Base-by-base conservation (phyloP, 345 rosid genomes). In the Camelina sativa region DNA sequence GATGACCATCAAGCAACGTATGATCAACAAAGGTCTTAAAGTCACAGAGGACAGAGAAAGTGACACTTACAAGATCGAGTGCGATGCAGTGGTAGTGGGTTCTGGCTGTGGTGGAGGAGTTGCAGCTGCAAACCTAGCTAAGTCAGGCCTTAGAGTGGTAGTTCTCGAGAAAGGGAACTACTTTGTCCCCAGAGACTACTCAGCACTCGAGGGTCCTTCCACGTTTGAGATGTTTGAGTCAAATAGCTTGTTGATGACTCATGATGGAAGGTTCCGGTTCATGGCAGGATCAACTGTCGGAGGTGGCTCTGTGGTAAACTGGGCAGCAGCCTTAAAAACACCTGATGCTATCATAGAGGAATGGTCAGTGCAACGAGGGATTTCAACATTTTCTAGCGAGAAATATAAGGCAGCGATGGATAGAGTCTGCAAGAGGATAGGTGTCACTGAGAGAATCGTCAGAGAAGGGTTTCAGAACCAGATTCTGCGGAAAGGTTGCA, bases 81-180 rank as follows among this genome's bases (percentile, higher is more conserved):
- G 94, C 54, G 91, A 89, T 72, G 91, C 79, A 4, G 87, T 84
- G 23, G 75, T 89, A 8, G 69, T 89, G 11, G 94, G 91, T 23
- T 85, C 91, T 7, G 89, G 91, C 51, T 85, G 91, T 7, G 91
- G 94, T 8, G 91, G 91, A 68, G 94, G 87, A 7, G 89, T 87
- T 65, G 91, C 94, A 52, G 94, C 91, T n/a, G 86, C 87, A 28
- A 75, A 79, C 67, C 89, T 89, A 38, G 93, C 91, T 55, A 83
- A 73, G 40, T 82, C 88, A 2, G 93, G 94, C 17, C 85, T 66
- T 22, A 89, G 69, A 28, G 91, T 86, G 16, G 43, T 89, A 20
- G 87, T 89, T 62, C 71, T 89, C 15, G 94, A 89, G 79, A 89
- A 89, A 80, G 91, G 88, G 20, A 89, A 87, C 80, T 89, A 89